Conservation (phyloP, 2,329 filamentous ascomycete species). For the Immersiporthe knoxdaviesiana region DNA sequence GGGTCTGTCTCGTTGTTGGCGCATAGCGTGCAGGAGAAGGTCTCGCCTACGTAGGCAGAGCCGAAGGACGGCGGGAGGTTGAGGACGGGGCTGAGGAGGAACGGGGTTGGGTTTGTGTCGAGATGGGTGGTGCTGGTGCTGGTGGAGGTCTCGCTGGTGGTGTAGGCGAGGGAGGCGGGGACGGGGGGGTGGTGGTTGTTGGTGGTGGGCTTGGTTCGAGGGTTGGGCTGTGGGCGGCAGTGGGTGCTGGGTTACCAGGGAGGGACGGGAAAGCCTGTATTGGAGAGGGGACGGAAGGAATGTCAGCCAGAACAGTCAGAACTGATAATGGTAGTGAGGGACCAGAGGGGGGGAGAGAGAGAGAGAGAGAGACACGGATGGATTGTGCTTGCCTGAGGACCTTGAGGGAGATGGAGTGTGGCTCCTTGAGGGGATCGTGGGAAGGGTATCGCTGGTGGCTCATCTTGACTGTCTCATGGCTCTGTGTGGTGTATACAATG, state of each 20-base stretch:
- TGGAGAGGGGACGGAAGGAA: conserved; percentile 9
- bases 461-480: conserved; percentile 42
- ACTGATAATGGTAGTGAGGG: not conserved
- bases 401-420: conserved; percentile 78
- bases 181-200: not conserved
- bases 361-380: not conserved
- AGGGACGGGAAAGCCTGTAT: conserved; percentile 77
- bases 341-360: not conserved
- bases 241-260: conserved; percentile 72
- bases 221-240: conserved; percentile 50
- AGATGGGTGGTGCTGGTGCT: conserved; percentile 46
- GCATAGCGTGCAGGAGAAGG: conserved; percentile 91
- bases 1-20: conserved; percentile 77
- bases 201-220: conserved; percentile 31
- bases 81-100: conserved; percentile 66
- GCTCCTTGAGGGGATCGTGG: conserved; percentile 68
- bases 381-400: conserved; percentile 61
- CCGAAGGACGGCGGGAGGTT: conserved; percentile 91
- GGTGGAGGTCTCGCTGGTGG: conserved; percentile 43
- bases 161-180: conserved; percentile 24
- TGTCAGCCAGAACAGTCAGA: conserved; percentile 17
- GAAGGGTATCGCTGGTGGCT: conserved; percentile 63
- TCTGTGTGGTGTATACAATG: not conserved
- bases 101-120: conserved; percentile 56
- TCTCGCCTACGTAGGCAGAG: conserved; percentile 93